Evolutionary conservation across 805 yeast species (phyloP).

Genomic region (Zygosaccharomyces siamensis): DNA sequence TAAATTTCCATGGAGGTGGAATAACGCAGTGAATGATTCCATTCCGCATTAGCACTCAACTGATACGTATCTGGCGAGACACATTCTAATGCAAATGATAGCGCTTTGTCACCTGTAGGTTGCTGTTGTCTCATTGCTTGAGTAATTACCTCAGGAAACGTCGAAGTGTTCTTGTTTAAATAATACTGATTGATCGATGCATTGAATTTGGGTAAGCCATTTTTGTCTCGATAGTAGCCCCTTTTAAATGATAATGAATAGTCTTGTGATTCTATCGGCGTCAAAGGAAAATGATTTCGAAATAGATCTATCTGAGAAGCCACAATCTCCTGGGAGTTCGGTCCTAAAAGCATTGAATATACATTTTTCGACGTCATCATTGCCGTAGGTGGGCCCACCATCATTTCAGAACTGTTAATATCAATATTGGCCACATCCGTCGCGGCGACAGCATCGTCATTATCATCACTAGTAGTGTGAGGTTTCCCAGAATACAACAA

Average conservation of each 20-base stretch:
- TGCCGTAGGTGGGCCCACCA: neutral
- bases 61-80: constrained; percentile 20
- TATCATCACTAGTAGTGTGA: constrained; percentile 2
- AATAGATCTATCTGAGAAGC: constrained; percentile 26
- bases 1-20: constrained; percentile 77
- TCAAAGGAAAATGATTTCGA: constrained; percentile 30
- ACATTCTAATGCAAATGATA: constrained; percentile 28
- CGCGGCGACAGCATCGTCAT: neutral
- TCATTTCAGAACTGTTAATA: neutral
- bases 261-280: constrained; percentile 23
- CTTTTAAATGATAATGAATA: constrained; percentile 24
- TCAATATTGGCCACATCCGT: neutral
- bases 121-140: constrained; percentile 11
- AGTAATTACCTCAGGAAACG: constrained; percentile 57
- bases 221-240: constrained; percentile 15
- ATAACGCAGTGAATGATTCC: constrained; percentile 38
- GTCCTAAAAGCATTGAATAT: constrained; percentile 29
- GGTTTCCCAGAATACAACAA: constrained; percentile 16
- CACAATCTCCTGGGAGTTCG: constrained; percentile 25
- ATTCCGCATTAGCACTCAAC: constrained; percentile 23
- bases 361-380: constrained; percentile 11
- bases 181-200: constrained; percentile 61
- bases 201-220: constrained; percentile 12
- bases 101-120: constrained; percentile 6
- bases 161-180: constrained; percentile 45